Conservation (phyloP, 257 asterid species). For the Fraxinus pennsylvanica region DNA sequence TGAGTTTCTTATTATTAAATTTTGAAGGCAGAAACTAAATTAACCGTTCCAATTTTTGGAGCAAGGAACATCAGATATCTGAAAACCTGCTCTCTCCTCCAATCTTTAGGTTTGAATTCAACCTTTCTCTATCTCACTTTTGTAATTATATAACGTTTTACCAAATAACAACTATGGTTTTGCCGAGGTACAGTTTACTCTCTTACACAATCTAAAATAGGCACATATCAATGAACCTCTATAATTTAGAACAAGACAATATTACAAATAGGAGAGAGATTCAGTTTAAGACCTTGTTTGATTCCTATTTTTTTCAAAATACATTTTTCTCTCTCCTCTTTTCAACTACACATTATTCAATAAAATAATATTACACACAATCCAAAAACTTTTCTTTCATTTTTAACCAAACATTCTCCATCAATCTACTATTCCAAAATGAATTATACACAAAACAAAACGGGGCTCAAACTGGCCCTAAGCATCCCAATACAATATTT, state of each 20-base stretch:
- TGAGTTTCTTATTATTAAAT: conserved; percentile 17
- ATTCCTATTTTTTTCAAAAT: too few relatives aligned
- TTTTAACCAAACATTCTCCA: too few relatives aligned
- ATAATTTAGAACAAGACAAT: not conserved
- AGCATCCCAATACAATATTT: not conserved
- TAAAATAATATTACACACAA: too few relatives aligned
- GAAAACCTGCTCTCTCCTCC: too few relatives aligned
- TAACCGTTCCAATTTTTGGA: not conserved
- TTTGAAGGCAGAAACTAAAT: conserved; percentile 6
- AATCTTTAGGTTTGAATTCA: not conserved
- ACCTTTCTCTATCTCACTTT: not conserved
- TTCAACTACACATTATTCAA: too few relatives aligned
- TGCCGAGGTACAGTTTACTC: not conserved
- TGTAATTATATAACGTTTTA: conserved; percentile 20
- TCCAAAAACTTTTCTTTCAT: too few relatives aligned
- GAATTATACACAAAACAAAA: too few relatives aligned
- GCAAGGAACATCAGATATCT: too few relatives aligned
- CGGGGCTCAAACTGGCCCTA: too few relatives aligned
- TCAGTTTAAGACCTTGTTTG: too few relatives aligned
- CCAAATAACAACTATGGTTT: conserved; percentile 8
- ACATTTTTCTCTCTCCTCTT: too few relatives aligned
- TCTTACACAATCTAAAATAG: not conserved
- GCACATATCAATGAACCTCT: not conserved
- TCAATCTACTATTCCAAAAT: too few relatives aligned
- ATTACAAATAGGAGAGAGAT: not conserved